Conservation (phyloP, 148 eudicot genomes). For the Chenopodium quinoa region DNA sequence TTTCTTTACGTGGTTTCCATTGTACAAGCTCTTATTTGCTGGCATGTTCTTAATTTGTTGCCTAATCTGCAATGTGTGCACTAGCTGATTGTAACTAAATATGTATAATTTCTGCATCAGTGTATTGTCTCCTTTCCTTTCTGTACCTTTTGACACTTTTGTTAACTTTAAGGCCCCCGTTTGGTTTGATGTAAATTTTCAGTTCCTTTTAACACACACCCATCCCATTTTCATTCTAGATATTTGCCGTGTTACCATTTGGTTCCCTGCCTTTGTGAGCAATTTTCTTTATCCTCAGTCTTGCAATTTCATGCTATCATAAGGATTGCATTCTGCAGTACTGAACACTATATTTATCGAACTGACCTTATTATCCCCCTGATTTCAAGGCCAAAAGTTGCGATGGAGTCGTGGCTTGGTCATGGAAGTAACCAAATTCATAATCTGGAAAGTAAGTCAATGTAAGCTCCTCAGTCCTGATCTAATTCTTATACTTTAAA, state of each 20-base stretch:
- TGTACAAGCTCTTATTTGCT: background rate
- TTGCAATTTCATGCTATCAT: background rate
- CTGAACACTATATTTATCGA: background rate
- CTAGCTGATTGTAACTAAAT: background rate
- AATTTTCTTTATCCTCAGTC: background rate
- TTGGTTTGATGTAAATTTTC: background rate
- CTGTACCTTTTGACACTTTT: background rate
- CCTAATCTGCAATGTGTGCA: background rate
- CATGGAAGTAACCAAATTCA: slow-evolving; percentile 25
- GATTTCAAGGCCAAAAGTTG: slow-evolving; percentile 46
- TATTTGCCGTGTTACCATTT: background rate
- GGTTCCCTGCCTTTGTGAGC: background rate
- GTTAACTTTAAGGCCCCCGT: background rate
- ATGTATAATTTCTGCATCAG: background rate
- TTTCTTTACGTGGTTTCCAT: background rate
- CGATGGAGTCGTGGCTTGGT: slow-evolving; percentile 22
- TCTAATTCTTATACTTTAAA: background rate
- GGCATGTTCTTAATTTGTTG: background rate
- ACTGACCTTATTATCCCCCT: slow-evolving; percentile 16
- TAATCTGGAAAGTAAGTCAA: slow-evolving; percentile 53
- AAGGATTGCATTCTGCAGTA: background rate
- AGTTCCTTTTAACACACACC: background rate
- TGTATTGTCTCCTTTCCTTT: background rate
- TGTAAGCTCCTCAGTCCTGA: background rate
- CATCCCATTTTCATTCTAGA: background rate